A percentile compares a stretch with the other conserved stretches of the same genome.
These are phyloP conservation scores for Basipetospora sp. DNA, from an alignment of 2,329 filamentous ascomycete species.

Conservation along the genomic window DNA sequence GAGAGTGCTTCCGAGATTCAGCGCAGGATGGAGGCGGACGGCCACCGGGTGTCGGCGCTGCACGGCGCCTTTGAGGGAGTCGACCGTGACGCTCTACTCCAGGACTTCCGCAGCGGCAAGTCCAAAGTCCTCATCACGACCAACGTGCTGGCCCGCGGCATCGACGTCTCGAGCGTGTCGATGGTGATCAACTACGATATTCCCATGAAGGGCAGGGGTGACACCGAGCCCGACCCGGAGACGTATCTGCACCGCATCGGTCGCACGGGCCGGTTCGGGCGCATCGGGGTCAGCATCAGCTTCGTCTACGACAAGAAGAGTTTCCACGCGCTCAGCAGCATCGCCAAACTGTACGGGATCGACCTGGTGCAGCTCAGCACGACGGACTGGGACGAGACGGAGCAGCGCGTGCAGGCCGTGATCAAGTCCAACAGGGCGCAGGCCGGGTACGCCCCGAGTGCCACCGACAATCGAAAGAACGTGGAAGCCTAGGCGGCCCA, in stretches of 20 bases:
- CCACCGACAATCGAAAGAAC: constrained; percentile 20
- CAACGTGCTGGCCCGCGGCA: constrained; percentile 89
- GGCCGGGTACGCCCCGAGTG: constrained; percentile 35
- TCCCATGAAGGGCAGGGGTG: constrained; percentile 58
- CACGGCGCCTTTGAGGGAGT: constrained; percentile 76
- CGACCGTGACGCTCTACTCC: constrained; percentile 70
- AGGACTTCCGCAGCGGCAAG: constrained; percentile 70
- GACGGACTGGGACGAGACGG: constrained; percentile 80
- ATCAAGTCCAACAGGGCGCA: constrained; percentile 57
- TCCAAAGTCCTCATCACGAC: constrained; percentile 97
- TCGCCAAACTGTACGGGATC: constrained; percentile 65
- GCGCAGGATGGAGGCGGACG: constrained; percentile 69
- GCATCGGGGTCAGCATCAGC: constrained; percentile 87
- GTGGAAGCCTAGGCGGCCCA: neutral
- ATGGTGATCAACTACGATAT: constrained; percentile 98
- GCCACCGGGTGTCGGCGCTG: constrained; percentile 79
- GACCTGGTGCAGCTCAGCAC: constrained; percentile 69
- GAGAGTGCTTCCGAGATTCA: constrained; percentile 76
- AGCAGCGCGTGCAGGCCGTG: constrained; percentile 65
- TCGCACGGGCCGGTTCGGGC: constrained; percentile 88
- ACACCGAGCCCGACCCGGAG: constrained; percentile 76
- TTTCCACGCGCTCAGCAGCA: constrained; percentile 65
- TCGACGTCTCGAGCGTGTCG: constrained; percentile 79
- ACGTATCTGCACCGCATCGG: constrained; percentile 97
- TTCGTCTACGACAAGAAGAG: constrained; percentile 81